A percentile compares a stretch with the other conserved stretches of the same genome.
Evolutionary conservation across 768 basidiomycete genomes (phyloP).

Genomic region (Daedalea quercina): DNA sequence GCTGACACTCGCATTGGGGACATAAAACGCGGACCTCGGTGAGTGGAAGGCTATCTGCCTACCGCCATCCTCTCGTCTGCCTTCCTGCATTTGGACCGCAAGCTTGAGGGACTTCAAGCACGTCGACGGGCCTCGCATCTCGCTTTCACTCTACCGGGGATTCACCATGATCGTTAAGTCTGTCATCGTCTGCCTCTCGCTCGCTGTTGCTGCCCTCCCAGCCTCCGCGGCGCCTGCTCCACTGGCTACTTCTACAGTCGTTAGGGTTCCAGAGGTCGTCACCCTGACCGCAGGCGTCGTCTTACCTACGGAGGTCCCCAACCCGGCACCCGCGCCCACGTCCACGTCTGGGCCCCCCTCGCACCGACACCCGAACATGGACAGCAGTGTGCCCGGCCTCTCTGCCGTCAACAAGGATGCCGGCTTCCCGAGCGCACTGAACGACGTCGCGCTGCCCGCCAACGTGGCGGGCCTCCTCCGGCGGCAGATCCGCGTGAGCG

Average conservation of each 20-base stretch:
- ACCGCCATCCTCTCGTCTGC: no score
- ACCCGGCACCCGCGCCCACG: slow-evolving; percentile 2
- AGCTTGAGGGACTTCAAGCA: neutral
- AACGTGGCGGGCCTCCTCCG: neutral
- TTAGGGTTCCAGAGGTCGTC: slow-evolving; percentile 5
- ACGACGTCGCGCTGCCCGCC: no score
- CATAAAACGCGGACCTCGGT: neutral
- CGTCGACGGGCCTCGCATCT: neutral
- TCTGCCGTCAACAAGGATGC: neutral
- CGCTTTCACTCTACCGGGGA: no score
- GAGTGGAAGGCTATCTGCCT: no score
- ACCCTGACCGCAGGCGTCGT: slow-evolving; percentile 8
- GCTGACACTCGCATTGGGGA: neutral
- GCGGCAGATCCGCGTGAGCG: slow-evolving; percentile 1
- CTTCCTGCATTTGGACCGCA: neutral
- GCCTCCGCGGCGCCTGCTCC: slow-evolving; percentile 10
- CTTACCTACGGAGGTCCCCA: slow-evolving; percentile 12
- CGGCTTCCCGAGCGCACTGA: neutral
- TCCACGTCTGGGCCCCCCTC: neutral
- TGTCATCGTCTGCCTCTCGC: neutral
- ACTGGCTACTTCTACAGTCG: slow-evolving; percentile 1
- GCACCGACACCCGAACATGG: neutral
- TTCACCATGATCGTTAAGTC: neutral
- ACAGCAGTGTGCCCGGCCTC: neutral
- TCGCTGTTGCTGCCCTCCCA: neutral